Evolutionary conservation across 306 rosid species (phyloP), one percentile per base, ranked within the genome.

Genomic region (Quillaja saponaria): DNA sequence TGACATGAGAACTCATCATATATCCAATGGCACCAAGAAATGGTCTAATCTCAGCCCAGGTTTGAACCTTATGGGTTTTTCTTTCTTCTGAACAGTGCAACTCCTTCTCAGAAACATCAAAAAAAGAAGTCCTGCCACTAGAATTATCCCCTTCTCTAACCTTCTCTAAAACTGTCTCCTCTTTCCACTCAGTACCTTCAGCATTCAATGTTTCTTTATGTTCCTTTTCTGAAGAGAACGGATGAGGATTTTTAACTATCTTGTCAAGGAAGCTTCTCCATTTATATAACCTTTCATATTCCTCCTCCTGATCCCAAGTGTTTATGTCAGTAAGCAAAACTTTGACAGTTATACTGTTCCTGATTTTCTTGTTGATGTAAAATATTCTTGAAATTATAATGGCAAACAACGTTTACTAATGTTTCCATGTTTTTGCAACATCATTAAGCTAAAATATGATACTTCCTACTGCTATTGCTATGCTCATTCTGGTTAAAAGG

Each of bases 201-300:
- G 68, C 66, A 28, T 70, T 74, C 68, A 55, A 75, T 41, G 63
- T 66, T 35, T 74, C 66, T 76, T 58, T 62, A 54, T 66, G 52
- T 68, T 76, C 64, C 49, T 76, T 65, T 42, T 75, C 81, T 51
- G 75, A 64, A 66, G 74, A 67, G 64, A 73, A 73, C 14, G 54
- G 50, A 55, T 67, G 78, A 62, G 79, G 31, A 63, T 82, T 67
- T 55, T 58, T 33, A 33, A 18, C 82, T 65, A 81, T 11, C 61
- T 74, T 85, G 62, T 83, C 84, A 54, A 92, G 85, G 71, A 88
- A 92, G 74, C 71, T 61, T 55, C 62, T 80, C 99, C 99, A 89
- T 72, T 81, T 83, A 64, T 62, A 51, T 41, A 86, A 77, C 73
- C 95, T 84, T 75, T 92, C 99, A 15, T 49, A 81, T 72, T 92